Conservation (phyloP, 2,329 filamentous ascomycete genomes). For the Trichoderma sp. region DNA sequence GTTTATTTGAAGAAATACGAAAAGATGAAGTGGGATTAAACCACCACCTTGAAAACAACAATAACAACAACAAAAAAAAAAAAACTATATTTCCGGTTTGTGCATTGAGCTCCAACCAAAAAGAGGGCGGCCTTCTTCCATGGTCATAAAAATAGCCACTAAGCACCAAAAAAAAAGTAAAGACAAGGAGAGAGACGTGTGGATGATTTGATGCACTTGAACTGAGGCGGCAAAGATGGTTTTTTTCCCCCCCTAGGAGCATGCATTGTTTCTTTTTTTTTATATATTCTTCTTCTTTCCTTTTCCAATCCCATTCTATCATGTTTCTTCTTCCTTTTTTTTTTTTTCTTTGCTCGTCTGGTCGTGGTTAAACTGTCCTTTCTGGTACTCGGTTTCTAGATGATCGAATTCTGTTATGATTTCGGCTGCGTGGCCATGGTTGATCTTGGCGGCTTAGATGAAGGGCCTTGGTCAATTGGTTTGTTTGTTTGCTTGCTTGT, state of each 20-base stretch:
- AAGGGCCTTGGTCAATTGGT: neutral
- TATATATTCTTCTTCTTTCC: neutral
- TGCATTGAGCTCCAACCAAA: neutral
- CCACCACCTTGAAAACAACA: neutral
- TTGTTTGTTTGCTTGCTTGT: neutral
- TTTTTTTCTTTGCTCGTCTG: neutral
- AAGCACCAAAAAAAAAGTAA: neutral
- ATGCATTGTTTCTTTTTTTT: neutral
- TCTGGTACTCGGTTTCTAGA: neutral
- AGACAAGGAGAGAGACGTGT: neutral
- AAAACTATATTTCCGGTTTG: neutral
- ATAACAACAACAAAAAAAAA: neutral
- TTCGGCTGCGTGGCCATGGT: neutral
- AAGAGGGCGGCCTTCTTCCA: neutral
- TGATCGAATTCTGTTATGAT: slow-evolving; percentile 2
- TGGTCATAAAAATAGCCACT: neutral
- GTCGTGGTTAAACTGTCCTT: neutral
- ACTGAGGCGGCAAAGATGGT: slow-evolving; percentile 8
- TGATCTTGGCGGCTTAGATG: neutral
- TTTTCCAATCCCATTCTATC: neutral
- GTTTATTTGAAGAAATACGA: neutral
- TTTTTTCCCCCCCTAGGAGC: neutral
- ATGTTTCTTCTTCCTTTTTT: neutral
- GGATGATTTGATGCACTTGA: slow-evolving; percentile 2
- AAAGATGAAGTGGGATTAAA: neutral